A percentile compares a stretch with the other conserved stretches of the same genome.
Conservation (phyloP, 441 rosid genomes). For the Erodium texanum region DNA sequence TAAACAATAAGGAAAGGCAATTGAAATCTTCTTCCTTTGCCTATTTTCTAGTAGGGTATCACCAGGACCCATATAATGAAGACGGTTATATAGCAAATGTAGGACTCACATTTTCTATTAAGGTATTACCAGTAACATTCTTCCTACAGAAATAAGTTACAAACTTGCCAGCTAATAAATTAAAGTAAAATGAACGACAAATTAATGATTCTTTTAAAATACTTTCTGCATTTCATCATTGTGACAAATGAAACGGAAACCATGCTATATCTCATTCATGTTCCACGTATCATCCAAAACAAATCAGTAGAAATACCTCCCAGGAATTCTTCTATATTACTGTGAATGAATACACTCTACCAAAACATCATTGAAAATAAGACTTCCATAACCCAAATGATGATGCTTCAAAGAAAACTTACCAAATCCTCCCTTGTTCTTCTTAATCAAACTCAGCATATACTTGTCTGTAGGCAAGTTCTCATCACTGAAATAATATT, state of each 20-base stretch:
- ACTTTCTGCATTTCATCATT: background rate
- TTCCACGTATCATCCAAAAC: background rate
- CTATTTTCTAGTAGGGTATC: too few species aligned
- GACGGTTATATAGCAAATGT: too few species aligned
- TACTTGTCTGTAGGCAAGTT: conserved; percentile 74
- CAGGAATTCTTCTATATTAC: background rate
- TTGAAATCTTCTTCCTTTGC: too few species aligned
- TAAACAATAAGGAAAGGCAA: too few species aligned
- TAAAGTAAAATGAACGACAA: background rate
- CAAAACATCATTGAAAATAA: background rate
- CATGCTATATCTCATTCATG: background rate
- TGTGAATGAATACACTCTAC: background rate
- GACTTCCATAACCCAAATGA: background rate
- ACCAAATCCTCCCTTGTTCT: conserved; percentile 81
- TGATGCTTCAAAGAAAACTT: conserved; percentile 16
- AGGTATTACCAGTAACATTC: too few species aligned
- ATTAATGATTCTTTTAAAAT: background rate
- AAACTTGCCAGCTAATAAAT: too few species aligned
- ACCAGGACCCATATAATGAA: too few species aligned
- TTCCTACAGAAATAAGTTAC: too few species aligned
- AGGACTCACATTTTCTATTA: too few species aligned
- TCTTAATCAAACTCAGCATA: conserved; percentile 54
- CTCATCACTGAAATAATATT: conserved; percentile 84
- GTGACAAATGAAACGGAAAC: background rate
- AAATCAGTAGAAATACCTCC: background rate